Evolutionary conservation across 371 early-diverging fungal genomes (phyloP).

Genomic region (Ordospora colligata): DNA sequence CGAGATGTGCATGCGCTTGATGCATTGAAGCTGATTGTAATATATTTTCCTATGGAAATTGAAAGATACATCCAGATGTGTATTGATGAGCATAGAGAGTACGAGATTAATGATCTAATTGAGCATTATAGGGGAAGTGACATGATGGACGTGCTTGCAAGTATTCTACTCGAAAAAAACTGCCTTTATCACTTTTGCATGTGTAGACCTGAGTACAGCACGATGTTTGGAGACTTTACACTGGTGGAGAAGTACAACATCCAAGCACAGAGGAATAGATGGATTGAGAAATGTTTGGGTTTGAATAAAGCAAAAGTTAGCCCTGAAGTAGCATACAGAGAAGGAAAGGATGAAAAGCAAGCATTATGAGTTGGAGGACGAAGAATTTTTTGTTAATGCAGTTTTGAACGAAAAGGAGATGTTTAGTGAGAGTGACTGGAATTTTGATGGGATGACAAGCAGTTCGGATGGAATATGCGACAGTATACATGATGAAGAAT

Average conservation of each 20-base stretch:
- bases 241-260: conserved; percentile 22
- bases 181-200: conserved; percentile 5
- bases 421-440: neutral
- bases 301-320: conserved; percentile 4
- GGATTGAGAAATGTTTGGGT: neutral
- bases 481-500: neutral
- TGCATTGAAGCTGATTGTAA: conserved; percentile 1
- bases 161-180: neutral
- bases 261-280: conserved; percentile 6
- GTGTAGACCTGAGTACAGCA: conserved; percentile 1
- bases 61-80: conserved; percentile 10
- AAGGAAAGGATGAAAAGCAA: neutral
- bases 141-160: neutral
- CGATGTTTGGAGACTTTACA: conserved; percentile 2
- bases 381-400: conserved; percentile 30
- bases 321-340: neutral
- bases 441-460: conserved; percentile 1
- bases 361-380: conserved; percentile 15
- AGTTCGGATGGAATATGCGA: neutral
- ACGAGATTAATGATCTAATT: conserved; percentile 17
- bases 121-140: neutral
- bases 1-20: neutral
- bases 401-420: neutral
- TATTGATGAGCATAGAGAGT: conserved; percentile 5
- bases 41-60: conserved; percentile 4